Evolutionary conservation across 371 early-diverging fungal genomes (phyloP).

Genomic region (Quaeritorhiza haematococci): DNA sequence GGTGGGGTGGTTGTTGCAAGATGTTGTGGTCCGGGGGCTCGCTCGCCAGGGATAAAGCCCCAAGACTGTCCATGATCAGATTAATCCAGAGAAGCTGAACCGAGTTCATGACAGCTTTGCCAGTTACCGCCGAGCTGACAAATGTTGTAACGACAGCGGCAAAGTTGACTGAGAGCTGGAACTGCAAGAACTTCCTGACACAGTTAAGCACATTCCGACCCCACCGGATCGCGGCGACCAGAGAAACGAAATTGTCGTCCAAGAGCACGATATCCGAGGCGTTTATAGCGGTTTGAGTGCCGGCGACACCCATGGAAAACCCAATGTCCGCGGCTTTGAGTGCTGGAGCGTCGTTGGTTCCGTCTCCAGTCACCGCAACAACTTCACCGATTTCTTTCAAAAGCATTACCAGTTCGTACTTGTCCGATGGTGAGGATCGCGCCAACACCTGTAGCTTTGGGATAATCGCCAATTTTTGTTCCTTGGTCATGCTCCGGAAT

Average conservation of each 20-base stretch:
- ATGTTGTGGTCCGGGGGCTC: neutral
- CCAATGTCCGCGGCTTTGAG: constrained; percentile 95
- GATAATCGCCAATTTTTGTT: constrained; percentile 43
- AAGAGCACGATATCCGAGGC: constrained; percentile 87
- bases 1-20: neutral
- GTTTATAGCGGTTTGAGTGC: constrained; percentile 95
- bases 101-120: neutral
- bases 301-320: constrained; percentile 94
- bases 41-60: neutral
- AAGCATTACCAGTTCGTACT: constrained; percentile 80
- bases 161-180: neutral
- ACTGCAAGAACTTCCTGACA: constrained; percentile 92
- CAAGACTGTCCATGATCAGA: neutral
- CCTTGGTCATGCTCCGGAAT: constrained; percentile 3
- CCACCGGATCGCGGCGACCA: constrained; percentile 89
- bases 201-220: constrained; percentile 91
- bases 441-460: constrained; percentile 89
- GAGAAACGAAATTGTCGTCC: constrained; percentile 88
- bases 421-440: constrained; percentile 88
- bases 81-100: neutral
- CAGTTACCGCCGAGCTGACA: neutral
- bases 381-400: constrained; percentile 86
- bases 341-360: constrained; percentile 97
- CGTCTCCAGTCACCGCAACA: constrained; percentile 96
- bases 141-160: neutral